phyloP scores from a whole-genome alignment of 345 rosid genomes.

The Cardiospermum halicacabum region DNA sequence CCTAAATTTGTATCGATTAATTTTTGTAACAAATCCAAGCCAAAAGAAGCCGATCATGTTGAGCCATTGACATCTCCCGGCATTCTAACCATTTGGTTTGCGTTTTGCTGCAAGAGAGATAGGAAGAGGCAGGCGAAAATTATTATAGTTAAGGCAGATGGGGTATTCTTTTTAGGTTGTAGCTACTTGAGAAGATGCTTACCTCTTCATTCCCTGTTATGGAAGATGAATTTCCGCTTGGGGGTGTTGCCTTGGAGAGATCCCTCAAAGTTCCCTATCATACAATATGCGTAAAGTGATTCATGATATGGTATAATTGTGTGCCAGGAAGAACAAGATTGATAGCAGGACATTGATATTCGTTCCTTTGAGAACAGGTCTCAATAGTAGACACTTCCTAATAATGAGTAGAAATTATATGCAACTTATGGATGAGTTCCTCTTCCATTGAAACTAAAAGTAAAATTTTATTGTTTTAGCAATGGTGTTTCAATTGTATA shows the following conservation, averaged over 20 bases:
- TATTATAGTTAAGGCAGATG: neutral
- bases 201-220: constrained; percentile 36
- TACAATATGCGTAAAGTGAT: neutral
- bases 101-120: constrained; percentile 28
- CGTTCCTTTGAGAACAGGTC: neutral
- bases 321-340: neutral
- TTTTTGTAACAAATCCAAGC: neutral
- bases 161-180: neutral
- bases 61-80: constrained; percentile 28
- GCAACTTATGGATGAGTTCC: neutral
- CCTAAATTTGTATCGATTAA: neutral
- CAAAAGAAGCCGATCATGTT: constrained; percentile 19
- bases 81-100: constrained; percentile 26
- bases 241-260: constrained; percentile 53
- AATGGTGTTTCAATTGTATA: neutral
- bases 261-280: constrained; percentile 55
- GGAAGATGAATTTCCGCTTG: constrained; percentile 27
- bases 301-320: too few species aligned
- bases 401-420: neutral
- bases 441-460: neutral
- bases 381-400: too few species aligned
- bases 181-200: constrained; percentile 14
- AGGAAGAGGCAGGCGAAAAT: neutral
- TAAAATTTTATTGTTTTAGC: neutral
- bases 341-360: neutral